Evolutionary conservation across 139 green algal species (phyloP), one percentile per base, ranked within the genome.

Genomic region (Coelastrella sp.): DNA sequence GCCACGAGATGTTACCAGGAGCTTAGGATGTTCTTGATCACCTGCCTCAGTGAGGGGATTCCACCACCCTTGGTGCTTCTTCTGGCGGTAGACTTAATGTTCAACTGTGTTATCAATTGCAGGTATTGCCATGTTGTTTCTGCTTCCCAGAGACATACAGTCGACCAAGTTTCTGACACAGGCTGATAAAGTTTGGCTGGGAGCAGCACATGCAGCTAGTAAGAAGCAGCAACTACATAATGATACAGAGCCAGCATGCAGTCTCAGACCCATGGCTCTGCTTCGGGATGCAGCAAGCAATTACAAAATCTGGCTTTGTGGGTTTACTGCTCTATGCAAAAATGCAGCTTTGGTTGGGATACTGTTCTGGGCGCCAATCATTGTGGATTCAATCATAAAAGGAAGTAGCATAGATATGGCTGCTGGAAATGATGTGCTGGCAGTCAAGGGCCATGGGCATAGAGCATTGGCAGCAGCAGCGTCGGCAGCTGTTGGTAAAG

Each of bases 101-200:
- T n/a, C n/a, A n/a, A n/a, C n/a, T n/a, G n/a, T n/a, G n/a, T n/a
- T n/a, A n/a, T n/a, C n/a, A n/a, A n/a, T 35, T 4, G 41, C 85
- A 51, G 88, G 88, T 7, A 35, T 88, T 0, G 9, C 50, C 9
- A 86, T 86, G 35, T 21, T 41, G 11, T 67, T 67, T 2, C 21
- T 79, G 0, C 81, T 91, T 60, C 88, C 84, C 1, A 27, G 37
- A 8, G 50, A 82, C 40, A 43, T 86, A 0, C 23, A 74, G 27
- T 17, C 57, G 13, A 75, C 81, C 6, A 48, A 40, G 5, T 91
- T 89, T 59, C 77, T 91, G 2, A 77, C 51, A 0, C 23, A 34
- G 27, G 35, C 66, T 45, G 66, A 91, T 37, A 83, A 83, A 21
- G 57, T 38, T 32, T 89, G 85, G 85, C 76, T 91, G 19, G 60